These are phyloP conservation scores for Fraxinus xanthoxyloides DNA, from an alignment of 305 asterid genomes.

Conservation along the genomic window DNA sequence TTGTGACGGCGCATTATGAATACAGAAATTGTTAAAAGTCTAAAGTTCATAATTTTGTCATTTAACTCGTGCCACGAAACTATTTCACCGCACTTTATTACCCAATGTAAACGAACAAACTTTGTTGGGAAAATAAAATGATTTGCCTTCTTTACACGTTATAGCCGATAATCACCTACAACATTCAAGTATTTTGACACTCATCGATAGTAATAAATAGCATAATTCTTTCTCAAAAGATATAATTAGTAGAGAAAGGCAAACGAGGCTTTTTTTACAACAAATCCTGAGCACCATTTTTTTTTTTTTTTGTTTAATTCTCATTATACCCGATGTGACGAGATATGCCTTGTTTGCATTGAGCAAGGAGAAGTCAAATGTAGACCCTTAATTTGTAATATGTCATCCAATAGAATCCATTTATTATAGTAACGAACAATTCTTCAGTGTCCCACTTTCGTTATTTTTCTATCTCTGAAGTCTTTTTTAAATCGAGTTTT, in stretches of 20 bases:
- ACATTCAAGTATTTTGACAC: not conserved
- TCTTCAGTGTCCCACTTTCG: too few relatives aligned
- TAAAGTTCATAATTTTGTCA: conserved; percentile 3
- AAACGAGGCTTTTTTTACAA: not conserved
- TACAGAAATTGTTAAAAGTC: not conserved
- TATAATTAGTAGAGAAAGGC: not conserved
- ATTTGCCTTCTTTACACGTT: not conserved
- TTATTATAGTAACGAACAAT: too few relatives aligned
- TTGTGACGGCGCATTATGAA: not conserved
- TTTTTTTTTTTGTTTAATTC: too few relatives aligned
- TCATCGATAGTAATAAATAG: not conserved
- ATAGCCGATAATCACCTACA: not conserved
- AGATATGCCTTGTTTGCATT: too few relatives aligned
- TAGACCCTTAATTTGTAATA: too few relatives aligned
- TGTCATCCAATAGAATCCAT: too few relatives aligned
- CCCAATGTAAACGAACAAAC: not conserved
- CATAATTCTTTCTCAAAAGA: not conserved
- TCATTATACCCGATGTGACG: too few relatives aligned
- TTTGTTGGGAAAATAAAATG: not conserved
- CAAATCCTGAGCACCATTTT: too few relatives aligned
- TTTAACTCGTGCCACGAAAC: conserved; percentile 10
- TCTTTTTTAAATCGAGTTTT: not conserved
- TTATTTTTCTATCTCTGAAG: too few relatives aligned
- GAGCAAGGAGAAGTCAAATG: too few relatives aligned
- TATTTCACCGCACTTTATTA: conserved; percentile 3